Conservation (phyloP, 1,284 basidiomycete genomes). For the Peniophora sp. region DNA sequence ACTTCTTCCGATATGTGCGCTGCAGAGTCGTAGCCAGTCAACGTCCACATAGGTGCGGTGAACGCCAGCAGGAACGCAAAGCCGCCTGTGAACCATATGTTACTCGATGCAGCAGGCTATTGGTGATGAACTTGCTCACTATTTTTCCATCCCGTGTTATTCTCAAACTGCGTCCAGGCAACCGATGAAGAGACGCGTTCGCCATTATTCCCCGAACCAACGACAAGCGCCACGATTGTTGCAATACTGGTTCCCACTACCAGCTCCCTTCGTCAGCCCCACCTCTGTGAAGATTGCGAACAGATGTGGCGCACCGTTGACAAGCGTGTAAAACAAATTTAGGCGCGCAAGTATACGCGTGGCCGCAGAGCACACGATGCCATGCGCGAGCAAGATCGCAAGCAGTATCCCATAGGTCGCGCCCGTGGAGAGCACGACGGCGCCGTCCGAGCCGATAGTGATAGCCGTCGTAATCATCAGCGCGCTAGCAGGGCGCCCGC, state of each 20-base stretch:
- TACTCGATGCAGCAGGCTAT: background rate
- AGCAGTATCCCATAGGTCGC: constrained; percentile 61
- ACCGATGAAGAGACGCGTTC: constrained; percentile 51
- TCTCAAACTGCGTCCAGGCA: constrained; percentile 64
- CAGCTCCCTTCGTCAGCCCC: too few relatives aligned
- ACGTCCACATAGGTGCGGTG: constrained; percentile 70
- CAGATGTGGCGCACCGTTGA: constrained; percentile 38
- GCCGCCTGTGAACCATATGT: constrained; percentile 33
- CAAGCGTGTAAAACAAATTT: constrained; percentile 58
- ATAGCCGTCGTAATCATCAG: constrained; percentile 73
- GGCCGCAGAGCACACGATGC: constrained; percentile 62
- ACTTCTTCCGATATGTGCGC: constrained; percentile 76
- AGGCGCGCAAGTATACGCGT: constrained; percentile 58
- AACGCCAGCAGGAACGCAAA: constrained; percentile 71
- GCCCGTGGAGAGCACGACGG: constrained; percentile 42
- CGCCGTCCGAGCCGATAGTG: constrained; percentile 49
- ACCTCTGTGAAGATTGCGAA: constrained; percentile 2
- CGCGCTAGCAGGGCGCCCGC: constrained; percentile 28
- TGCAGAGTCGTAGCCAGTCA: constrained; percentile 72
- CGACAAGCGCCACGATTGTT: constrained; percentile 50
- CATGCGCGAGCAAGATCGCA: constrained; percentile 54
- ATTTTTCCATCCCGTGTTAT: constrained; percentile 61
- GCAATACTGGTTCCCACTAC: constrained; percentile 53
- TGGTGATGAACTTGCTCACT: constrained; percentile 25
- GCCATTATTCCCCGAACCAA: constrained; percentile 39